A percentile compares a stretch with the other conserved stretches of the same genome.
Conservation (phyloP, 2,329 filamentous ascomycete genomes). For the Albophoma yamanashiensis region DNA sequence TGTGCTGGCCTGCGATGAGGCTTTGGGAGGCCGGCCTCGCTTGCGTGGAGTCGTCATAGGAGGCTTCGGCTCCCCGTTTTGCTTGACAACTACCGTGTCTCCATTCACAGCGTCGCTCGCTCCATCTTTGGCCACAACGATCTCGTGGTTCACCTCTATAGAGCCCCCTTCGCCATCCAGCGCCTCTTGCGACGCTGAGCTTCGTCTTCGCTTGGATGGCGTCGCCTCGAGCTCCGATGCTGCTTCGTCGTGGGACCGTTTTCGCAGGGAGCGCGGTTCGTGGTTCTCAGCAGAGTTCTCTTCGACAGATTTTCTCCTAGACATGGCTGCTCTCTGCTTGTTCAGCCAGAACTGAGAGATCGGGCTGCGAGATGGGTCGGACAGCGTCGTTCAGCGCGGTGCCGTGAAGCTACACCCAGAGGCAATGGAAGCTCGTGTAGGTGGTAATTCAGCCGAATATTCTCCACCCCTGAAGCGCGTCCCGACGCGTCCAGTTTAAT, state of each 20-base stretch:
- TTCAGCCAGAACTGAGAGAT: not conserved
- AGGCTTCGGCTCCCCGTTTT: not conserved
- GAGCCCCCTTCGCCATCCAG: constrained; percentile 1
- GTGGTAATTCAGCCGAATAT: not conserved
- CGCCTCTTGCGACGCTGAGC: constrained; percentile 4
- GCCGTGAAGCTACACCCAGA: not conserved
- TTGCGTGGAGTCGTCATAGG: constrained; percentile 18
- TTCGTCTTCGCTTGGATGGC: constrained; percentile 21
- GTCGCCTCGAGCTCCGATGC: constrained; percentile 15
- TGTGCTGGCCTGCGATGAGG: constrained; percentile 16
- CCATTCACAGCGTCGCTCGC: not conserved
- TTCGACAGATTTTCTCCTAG: not conserved
- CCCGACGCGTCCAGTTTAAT: constrained; percentile 2
- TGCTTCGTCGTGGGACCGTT: constrained; percentile 15
- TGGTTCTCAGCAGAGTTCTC: not conserved
- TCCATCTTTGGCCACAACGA: not conserved
- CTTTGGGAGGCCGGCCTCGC: constrained; percentile 18
- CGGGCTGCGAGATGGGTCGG: not conserved
- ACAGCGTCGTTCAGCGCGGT: not conserved
- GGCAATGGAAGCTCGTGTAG: too few relatives aligned
- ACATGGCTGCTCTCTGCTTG: constrained; percentile 2
- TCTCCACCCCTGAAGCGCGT: constrained; percentile 2
- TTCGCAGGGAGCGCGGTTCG: constrained; percentile 5
- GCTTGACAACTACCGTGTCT: not conserved
- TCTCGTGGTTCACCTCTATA: not conserved